Base-by-base conservation (phyloP, 345 rosid genomes). In the Hibiscus syriacus region DNA sequence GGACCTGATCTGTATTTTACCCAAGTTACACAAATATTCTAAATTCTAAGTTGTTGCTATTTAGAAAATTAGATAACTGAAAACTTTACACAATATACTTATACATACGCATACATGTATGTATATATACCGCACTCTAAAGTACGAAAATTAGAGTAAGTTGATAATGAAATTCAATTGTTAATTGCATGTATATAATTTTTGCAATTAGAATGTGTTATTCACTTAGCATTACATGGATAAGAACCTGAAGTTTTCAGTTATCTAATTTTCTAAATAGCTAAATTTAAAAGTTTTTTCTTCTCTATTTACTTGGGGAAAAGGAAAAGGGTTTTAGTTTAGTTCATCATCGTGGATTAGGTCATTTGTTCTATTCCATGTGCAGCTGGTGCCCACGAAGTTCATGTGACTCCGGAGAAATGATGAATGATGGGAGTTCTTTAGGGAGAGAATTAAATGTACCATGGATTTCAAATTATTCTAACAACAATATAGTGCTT, bases 381-480 rank as follows among this genome's bases (percentile, higher is more conserved):
- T 41, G 68, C 68, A 83, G 84, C 23, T 66, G 57, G 13, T 29
- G 19, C 12, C 41, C 20, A 17, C 56, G 13, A 73, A n/a, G 16
- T 56, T 63, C 58, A 0, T 53, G 45, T 22, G 50, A 67, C 34
- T 66, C 54, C 6, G 61, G 36, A 22, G 55, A 27, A 63, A 43
- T 25, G 64, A 68, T 39, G 10, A 45, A 27, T 16, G 14, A 17
- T 1, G 66, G 41, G 46, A 60, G 53, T 22, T 14, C 66, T 59
- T 58, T 25, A 6, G 73, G 63, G 16, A 58, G 67, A 25, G 4
- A 32, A 20, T 58, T 85, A 80, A 45, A 67, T 38, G 62, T 83
- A 38, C 88, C 93, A 49, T 81, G 83, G 80, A 50, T 79, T 30
- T 69, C 57, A 59, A 58, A 46, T 16, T 26, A 66, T 69, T 66